A percentile compares a stretch with the other conserved stretches of the same genome.
Conservation (phyloP, 768 basidiomycete species). For the Phlebiopsis gigantea region DNA sequence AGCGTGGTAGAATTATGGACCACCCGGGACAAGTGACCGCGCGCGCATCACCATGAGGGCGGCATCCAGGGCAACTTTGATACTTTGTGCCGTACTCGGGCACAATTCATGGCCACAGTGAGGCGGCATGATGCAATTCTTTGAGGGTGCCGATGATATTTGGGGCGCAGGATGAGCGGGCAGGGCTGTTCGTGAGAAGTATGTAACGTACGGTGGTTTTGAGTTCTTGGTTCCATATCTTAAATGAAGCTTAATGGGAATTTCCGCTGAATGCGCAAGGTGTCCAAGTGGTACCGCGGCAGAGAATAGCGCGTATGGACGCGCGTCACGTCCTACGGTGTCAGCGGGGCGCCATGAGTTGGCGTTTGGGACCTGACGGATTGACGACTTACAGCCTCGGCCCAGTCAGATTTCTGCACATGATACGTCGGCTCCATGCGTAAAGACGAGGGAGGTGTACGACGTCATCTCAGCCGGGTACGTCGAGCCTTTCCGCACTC, state of each 20-base stretch:
- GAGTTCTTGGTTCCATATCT: not conserved
- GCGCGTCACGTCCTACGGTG: not conserved
- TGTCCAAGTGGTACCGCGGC: not conserved
- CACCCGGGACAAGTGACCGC: not conserved
- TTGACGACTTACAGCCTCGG: not conserved
- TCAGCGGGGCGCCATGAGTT: not conserved
- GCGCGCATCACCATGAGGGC: slow-evolving; percentile 5
- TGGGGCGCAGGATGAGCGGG: not conserved
- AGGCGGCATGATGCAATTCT: not conserved
- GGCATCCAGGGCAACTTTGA: not conserved
- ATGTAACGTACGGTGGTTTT: not conserved
- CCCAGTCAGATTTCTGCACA: no score
- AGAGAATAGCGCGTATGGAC: not conserved
- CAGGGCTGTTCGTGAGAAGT: not conserved
- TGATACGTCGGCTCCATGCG: no score
- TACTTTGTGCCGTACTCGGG: slow-evolving; percentile 1
- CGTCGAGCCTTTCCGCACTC: not conserved
- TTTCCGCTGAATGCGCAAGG: not conserved
- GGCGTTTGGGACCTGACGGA: not conserved
- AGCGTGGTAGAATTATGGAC: not conserved
- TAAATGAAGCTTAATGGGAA: slow-evolving; percentile 6
- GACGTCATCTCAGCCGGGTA: not conserved
- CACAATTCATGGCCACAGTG: not conserved
- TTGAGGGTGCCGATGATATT: not conserved
- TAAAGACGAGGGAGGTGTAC: no score